Conservation (phyloP, 169 alveolate species). For the Eimeria necatrix region DNA sequence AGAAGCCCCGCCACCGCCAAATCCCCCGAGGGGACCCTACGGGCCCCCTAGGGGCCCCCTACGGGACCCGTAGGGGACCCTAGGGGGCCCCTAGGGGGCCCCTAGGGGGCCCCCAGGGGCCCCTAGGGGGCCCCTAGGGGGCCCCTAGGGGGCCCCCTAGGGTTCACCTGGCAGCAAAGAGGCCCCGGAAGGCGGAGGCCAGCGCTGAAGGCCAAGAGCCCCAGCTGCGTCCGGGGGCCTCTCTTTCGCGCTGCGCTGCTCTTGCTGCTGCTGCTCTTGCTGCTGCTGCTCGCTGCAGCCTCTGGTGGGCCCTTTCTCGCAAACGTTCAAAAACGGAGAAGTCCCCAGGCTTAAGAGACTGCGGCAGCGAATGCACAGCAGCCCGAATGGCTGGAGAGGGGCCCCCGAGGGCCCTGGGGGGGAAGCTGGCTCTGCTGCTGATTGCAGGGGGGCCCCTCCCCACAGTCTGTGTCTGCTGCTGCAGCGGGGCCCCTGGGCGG, state of each 20-base stretch:
- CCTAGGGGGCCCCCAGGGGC: neutral
- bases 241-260: conserved; percentile 22
- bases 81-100: too few relatives aligned
- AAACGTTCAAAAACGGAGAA: conserved; percentile 1
- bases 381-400: conserved; percentile 54
- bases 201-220: neutral
- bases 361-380: conserved; percentile 54
- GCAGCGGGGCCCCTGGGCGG: neutral
- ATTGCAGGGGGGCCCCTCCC: neutral
- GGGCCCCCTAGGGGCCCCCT: too few relatives aligned
- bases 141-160: neutral
- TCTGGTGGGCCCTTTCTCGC: conserved; percentile 58
- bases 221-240: conserved; percentile 29
- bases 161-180: conserved; percentile 1
- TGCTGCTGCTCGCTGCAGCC: too few relatives aligned
- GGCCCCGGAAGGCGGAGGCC: neutral
- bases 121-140: neutral
- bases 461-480: neutral
- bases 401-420: conserved; percentile 48
- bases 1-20: too few relatives aligned
- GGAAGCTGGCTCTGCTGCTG: conserved; percentile 63
- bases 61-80: too few relatives aligned
- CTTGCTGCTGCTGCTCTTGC: conserved; percentile 27
- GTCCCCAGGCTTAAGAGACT: conserved; percentile 42
- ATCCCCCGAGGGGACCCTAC: too few relatives aligned